phyloP scores from a whole-genome alignment of 495 filamentous ascomycete genomes.

The Usnea hakonensis region DNA sequence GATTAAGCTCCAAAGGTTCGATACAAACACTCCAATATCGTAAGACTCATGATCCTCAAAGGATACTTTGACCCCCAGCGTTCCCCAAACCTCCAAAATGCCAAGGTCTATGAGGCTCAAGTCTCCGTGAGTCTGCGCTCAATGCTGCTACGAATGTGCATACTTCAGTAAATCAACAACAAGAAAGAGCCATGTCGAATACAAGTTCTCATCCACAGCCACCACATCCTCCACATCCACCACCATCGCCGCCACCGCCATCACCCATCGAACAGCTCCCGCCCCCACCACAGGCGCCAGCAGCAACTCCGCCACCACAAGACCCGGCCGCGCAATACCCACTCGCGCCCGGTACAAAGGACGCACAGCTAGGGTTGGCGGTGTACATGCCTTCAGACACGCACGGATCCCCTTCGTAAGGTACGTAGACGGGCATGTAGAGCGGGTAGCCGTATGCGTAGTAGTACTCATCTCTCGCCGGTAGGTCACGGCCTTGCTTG shows the following conservation, averaged over 20 bases:
- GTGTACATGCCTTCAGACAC: constrained; percentile 35
- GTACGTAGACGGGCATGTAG: constrained; percentile 46
- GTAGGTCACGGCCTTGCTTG: constrained; percentile 48
- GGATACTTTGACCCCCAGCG: too few species aligned
- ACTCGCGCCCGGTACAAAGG: constrained; percentile 30
- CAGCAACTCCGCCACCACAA: constrained; percentile 47
- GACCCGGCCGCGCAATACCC: constrained; percentile 41
- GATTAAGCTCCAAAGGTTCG: too few species aligned
- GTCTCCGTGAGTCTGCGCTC: too few species aligned
- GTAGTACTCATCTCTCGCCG: constrained; percentile 42
- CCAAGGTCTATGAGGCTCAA: too few species aligned
- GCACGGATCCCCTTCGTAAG: constrained; percentile 42
- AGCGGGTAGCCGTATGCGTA: constrained; percentile 40
- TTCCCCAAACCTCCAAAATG: too few species aligned
- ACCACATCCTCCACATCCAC: constrained; percentile 31
- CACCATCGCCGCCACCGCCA: constrained; percentile 30
- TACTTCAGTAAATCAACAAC: too few species aligned
- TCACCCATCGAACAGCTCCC: constrained; percentile 37
- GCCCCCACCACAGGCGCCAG: constrained; percentile 42
- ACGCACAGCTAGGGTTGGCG: constrained; percentile 40
- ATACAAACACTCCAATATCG: too few species aligned
- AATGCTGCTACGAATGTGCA: too few species aligned
- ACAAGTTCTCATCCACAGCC: constrained; percentile 12
- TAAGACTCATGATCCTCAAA: too few species aligned
- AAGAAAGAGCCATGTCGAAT: too few species aligned